These are phyloP conservation scores for Teunomyces lycoperdinae DNA, from an alignment of 805 yeast species.

Conservation along the genomic window DNA sequence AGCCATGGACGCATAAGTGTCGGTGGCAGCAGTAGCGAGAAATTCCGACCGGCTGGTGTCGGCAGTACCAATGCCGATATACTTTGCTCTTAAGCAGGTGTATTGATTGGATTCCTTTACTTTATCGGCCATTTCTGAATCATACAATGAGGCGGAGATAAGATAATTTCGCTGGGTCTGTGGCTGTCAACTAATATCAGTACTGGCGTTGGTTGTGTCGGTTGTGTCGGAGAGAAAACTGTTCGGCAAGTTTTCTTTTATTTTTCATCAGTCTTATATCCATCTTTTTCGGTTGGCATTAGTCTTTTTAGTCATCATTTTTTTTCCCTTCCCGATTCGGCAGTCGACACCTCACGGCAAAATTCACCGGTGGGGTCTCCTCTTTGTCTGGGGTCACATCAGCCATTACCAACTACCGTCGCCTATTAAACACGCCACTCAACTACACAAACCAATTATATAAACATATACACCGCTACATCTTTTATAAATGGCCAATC, in stretches of 20 bases:
- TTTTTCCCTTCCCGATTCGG: background rate
- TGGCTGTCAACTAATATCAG: too few relatives aligned
- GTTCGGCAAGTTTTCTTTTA: too few relatives aligned
- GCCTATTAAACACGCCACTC: background rate
- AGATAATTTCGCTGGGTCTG: background rate
- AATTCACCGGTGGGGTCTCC: slow-evolving; percentile 3
- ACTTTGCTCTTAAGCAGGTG: slow-evolving; percentile 55
- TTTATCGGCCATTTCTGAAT: slow-evolving; percentile 54
- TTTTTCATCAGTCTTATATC: too few relatives aligned
- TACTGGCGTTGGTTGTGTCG: too few relatives aligned
- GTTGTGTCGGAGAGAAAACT: too few relatives aligned
- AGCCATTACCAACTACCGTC: background rate
- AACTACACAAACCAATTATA: background rate
- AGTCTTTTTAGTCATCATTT: background rate
- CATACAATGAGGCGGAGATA: background rate
- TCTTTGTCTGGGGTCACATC: slow-evolving; percentile 4
- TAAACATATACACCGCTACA: background rate
- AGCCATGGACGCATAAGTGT: slow-evolving; percentile 59
- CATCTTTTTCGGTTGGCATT: too few relatives aligned
- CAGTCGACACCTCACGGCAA: slow-evolving; percentile 1
- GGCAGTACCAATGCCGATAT: slow-evolving; percentile 74
- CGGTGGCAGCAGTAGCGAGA: slow-evolving; percentile 62
- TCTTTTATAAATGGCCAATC: background rate
- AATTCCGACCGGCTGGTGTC: slow-evolving; percentile 71
- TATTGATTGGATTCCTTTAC: slow-evolving; percentile 57